These are phyloP conservation scores for Melanopsichium pennsylvanicum DNA, from an alignment of 1,284 basidiomycete species.

Conservation along the genomic window DNA sequence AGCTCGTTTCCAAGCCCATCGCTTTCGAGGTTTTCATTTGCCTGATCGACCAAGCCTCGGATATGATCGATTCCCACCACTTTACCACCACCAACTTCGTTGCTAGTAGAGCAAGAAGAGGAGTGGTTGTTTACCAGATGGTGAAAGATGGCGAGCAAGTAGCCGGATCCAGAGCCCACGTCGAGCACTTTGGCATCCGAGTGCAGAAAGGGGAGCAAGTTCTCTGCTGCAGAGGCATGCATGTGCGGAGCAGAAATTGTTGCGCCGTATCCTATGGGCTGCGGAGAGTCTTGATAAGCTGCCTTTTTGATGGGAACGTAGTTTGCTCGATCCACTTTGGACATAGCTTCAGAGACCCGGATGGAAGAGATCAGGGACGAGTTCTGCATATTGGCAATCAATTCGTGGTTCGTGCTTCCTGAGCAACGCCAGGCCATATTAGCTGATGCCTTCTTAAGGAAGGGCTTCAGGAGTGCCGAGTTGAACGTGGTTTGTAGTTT, in stretches of 20 bases:
- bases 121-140: too few relatives aligned
- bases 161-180: constrained; percentile 67
- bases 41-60: constrained; percentile 69
- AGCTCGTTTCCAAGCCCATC: constrained; percentile 75
- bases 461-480: not conserved
- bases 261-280: constrained; percentile 81
- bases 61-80: constrained; percentile 94
- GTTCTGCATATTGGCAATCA: constrained; percentile 75
- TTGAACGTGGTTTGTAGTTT: too few relatives aligned
- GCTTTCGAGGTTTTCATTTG: constrained; percentile 74
- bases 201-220: constrained; percentile 75
- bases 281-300: constrained; percentile 81
- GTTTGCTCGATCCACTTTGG: constrained; percentile 66
- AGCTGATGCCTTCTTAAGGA: too few relatives aligned
- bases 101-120: too few relatives aligned
- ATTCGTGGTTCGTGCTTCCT: constrained; percentile 75
- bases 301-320: constrained; percentile 70
- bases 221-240: constrained; percentile 81
- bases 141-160: constrained; percentile 61
- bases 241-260: constrained; percentile 90
- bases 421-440: constrained; percentile 82
- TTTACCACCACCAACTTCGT: constrained; percentile 66
- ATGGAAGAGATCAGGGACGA: constrained; percentile 70
- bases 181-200: constrained; percentile 80
- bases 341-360: constrained; percentile 51